phyloP scores from a whole-genome alignment of 2,329 filamentous ascomycete genomes.

The Mariannaea elegans region DNA sequence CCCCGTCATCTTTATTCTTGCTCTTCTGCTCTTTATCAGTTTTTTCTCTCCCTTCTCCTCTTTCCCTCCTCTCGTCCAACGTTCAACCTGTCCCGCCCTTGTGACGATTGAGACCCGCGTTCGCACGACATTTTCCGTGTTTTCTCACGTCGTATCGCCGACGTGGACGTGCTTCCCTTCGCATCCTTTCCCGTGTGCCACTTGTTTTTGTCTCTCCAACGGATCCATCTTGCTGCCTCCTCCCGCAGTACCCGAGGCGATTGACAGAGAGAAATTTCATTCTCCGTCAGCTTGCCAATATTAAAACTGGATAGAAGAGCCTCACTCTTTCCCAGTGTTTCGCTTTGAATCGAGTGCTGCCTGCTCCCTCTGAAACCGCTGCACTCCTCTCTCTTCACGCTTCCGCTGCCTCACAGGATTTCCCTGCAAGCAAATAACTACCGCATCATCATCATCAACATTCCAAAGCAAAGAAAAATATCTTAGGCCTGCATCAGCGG shows the following conservation, averaged over 20 bases:
- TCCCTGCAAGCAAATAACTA: too few species aligned
- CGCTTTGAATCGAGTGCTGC: too few species aligned
- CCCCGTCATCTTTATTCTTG: too few species aligned
- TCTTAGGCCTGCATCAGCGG: neutral
- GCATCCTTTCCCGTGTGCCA: conserved; percentile 4
- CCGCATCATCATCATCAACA: neutral
- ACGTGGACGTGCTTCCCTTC: conserved; percentile 7
- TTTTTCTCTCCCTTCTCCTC: neutral
- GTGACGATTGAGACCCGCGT: neutral
- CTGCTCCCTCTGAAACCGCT: too few species aligned
- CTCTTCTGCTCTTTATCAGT: too few species aligned
- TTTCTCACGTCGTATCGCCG: conserved; percentile 3
- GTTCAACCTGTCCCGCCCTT: neutral
- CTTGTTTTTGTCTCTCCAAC: neutral
- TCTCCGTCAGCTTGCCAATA: too few species aligned
- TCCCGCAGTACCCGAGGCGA: neutral
- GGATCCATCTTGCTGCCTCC: neutral
- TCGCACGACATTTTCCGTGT: conserved; percentile 9
- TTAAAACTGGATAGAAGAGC: too few species aligned
- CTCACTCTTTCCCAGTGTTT: too few species aligned
- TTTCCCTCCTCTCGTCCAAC: neutral
- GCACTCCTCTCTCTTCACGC: too few species aligned
- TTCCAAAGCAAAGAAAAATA: neutral
- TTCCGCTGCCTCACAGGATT: too few species aligned
- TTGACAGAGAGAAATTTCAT: neutral